Base-by-base conservation (phyloP, 2,329 filamentous ascomycete genomes). In the Colletotrichum spaethianum region DNA sequence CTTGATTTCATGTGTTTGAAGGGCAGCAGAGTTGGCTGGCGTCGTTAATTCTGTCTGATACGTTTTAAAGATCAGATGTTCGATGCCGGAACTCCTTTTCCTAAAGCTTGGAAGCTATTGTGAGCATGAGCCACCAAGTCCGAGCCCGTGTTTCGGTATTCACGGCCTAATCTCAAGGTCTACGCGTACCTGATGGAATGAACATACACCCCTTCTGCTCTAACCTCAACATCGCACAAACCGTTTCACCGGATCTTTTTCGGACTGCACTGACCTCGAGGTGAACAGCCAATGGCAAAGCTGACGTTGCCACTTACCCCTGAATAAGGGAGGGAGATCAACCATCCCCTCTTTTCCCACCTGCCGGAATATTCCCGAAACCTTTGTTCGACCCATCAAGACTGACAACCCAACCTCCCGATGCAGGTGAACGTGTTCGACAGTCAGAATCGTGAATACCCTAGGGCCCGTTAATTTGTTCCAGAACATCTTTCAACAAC, bases 61-160 rank as follows among this genome's bases (percentile, higher is more conserved):
- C 3, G n/a, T 26, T 40, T 18, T 40, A 14, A 26, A 40, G 31
- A 50, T 38, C 8, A 28, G n/a, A 28, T n/a, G 20, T 4, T 40
- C 23, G 38, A n/a, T n/a, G 26, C 26, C 4, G 11, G 18, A 23
- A 16, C 18, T 9, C 11, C 48, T 4, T 55, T 5, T 2, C 26
- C 18, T 1, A 23, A 44, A 23, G 18, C 6, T n/a, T 44, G 11
- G 28, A 23, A 11, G 40, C 44, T 16, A n/a, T 31, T 18, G 11
- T 6, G 42, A 57, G 56, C 64, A 63, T 71, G 40, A 68, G 33
- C 42, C 68, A n/a, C 18, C 31, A 14, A n/a, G 57, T 71, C 64
- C 38, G 64, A 63, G 57, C 42, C 52, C 33, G 16, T 50, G 68
- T 67, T 57, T 71, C 68, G 64, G 31, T n/a, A 38, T 50, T 31